Evolutionary conservation across 2,329 filamentous ascomycete species (phyloP), one percentile per base, ranked within the genome.

Genomic region (Hymenoscyphus scutula): DNA sequence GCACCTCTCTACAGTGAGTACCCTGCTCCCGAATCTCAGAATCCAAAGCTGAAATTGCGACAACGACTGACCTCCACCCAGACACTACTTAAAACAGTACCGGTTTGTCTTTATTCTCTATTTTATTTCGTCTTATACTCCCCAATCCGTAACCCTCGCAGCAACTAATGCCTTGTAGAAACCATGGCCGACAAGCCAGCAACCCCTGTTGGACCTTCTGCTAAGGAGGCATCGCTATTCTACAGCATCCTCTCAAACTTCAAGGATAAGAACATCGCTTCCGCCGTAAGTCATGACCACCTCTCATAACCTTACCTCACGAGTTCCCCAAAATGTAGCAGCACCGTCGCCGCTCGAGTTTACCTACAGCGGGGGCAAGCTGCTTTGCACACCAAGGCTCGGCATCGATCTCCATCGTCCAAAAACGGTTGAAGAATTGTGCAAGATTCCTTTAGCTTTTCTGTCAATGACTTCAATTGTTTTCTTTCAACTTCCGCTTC

Each of bases 201-300:
- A 37, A 5, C 34, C 13, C n/a, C n/a, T n/a, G 34, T 4, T 37
- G 34, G 34, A 3, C 34, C 64, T 32, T 68, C 59, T 13, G 13
- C 30, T 1, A 64, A 68, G 62, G 68, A 71, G 17, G 68, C 65
- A 3, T 23, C 53, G 8, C 65, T 71, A 55, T 65, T 70, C 41
- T 54, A 64, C 8, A 45, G 34, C 5, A 66, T 71, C 56, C 30
- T 71, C 4, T 55, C 48, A 15, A 63, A 58, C 38, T 61, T 68
- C 61, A 68, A 65, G 25, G 65, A 56, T 48, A n/a, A 15, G 1
- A 32, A 19, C 3, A 8, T 30, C 3, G 58, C 63, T 15, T 63
- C 63, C 7, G 66, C 68, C 17, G 69, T 69, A 65, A 65, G 67
- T 62, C 25, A 17, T 13, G 11, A 58, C 38, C 7, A 23, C 17